phyloP scores from a whole-genome alignment of 768 basidiomycete species.

The Amanita thiersii region DNA sequence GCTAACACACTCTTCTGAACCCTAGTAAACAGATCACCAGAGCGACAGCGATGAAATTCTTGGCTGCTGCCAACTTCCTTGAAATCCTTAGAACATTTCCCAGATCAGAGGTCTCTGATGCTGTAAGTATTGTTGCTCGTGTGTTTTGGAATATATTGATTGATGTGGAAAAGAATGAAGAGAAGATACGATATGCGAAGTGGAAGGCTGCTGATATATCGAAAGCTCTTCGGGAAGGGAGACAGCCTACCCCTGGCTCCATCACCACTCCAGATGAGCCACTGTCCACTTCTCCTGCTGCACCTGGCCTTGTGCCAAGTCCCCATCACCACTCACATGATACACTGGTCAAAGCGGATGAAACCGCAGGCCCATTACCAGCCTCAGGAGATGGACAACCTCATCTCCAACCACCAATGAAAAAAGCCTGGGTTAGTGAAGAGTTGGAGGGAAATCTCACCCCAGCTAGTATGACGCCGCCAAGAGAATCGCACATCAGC shows the following conservation, averaged over 20 bases:
- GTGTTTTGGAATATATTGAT: background rate
- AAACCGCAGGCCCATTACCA: background rate
- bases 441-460: slow-evolving; percentile 27
- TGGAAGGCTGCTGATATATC: slow-evolving; percentile 98
- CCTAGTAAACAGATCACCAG: slow-evolving; percentile 26
- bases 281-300: background rate
- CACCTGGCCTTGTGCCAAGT: background rate
- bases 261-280: background rate
- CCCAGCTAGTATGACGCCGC: slow-evolving; percentile 13
- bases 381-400: background rate
- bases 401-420: background rate
- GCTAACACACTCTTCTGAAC: background rate
- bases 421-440: slow-evolving; percentile 30
- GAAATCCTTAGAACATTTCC: slow-evolving; percentile 80
- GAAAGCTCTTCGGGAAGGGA: slow-evolving; percentile 91
- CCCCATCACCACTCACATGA: slow-evolving; percentile 3
- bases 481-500: slow-evolving; percentile 18
- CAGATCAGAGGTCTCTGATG: slow-evolving; percentile 45
- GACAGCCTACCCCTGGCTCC: slow-evolving; percentile 69
- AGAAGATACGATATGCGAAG: slow-evolving; percentile 89
- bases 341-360: too few species aligned
- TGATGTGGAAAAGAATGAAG: slow-evolving; percentile 51
- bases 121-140: slow-evolving; percentile 30
- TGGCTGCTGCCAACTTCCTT: slow-evolving; percentile 91
- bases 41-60: slow-evolving; percentile 87